Conservation (phyloP, 148 eudicot genomes). For the Fallopia convolvulus region DNA sequence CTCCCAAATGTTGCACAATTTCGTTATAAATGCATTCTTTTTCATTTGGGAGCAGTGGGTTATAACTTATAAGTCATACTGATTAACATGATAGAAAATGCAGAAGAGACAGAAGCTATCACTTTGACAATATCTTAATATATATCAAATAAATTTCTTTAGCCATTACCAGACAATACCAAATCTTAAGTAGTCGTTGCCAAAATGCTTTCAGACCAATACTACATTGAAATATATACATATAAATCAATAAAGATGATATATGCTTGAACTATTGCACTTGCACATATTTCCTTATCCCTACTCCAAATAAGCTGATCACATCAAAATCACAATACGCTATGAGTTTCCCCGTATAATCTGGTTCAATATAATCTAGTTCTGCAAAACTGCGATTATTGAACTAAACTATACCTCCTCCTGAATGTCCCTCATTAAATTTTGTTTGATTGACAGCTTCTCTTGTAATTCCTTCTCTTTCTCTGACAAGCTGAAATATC, state of each 20-base stretch:
- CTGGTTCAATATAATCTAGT: neutral
- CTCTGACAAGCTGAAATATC: conserved; percentile 45
- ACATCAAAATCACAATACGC: neutral
- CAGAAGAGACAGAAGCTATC: neutral
- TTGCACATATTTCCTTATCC: neutral
- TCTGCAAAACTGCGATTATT: neutral
- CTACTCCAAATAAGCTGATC: neutral
- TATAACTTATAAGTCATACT: neutral
- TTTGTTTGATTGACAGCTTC: conserved; percentile 19
- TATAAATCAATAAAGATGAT: conserved; percentile 3
- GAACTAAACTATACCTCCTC: conserved; percentile 38
- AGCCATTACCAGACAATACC: neutral
- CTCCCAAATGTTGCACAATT: neutral
- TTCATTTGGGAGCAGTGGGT: neutral
- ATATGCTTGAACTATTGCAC: neutral
- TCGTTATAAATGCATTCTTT: neutral
- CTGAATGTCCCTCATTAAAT: conserved; percentile 37
- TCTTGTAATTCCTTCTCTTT: conserved; percentile 45
- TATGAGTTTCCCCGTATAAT: neutral
- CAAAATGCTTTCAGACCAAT: conserved; percentile 3
- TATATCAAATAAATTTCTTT: neutral
- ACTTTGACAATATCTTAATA: neutral
- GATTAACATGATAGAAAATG: neutral
- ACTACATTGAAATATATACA: neutral
- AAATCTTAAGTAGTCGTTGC: neutral